These are phyloP conservation scores for Aspergillus pseudotamarii DNA, from an alignment of 2,329 filamentous ascomycete species.

Conservation along the genomic window DNA sequence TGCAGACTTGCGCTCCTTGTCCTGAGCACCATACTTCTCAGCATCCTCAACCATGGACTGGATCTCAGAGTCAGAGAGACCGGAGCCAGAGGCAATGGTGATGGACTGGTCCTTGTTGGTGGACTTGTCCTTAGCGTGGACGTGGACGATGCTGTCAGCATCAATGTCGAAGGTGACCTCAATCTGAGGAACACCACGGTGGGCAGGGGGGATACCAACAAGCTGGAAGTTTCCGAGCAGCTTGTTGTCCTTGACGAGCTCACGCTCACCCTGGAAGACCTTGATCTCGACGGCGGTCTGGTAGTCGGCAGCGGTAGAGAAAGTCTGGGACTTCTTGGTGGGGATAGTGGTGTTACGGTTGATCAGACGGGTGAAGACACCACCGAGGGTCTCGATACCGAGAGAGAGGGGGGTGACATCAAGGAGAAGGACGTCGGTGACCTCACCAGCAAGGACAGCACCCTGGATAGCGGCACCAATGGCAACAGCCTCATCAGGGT, in stretches of 20 bases:
- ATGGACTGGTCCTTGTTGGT: slow-evolving; percentile 99
- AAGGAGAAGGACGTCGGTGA: slow-evolving; percentile 91
- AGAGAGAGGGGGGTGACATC: slow-evolving; percentile 95
- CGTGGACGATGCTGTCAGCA: slow-evolving; percentile 95
- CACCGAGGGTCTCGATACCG: slow-evolving; percentile 96
- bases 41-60: slow-evolving; percentile 97
- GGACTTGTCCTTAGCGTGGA: slow-evolving; percentile 98
- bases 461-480: slow-evolving; percentile 97
- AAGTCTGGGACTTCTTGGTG: slow-evolving; percentile 98
- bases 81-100: slow-evolving; percentile 96
- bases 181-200: slow-evolving; percentile 93
- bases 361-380: slow-evolving; percentile 97
- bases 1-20: slow-evolving; percentile 94
- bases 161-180: slow-evolving; percentile 99
- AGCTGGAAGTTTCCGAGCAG: slow-evolving; percentile 99
- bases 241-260: slow-evolving; percentile 98
- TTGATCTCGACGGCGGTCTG: slow-evolving; percentile 99
- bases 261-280: slow-evolving; percentile 99
- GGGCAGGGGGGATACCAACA: slow-evolving; percentile 91
- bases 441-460: slow-evolving; percentile 93
- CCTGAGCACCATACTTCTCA: slow-evolving; percentile 90
- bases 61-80: slow-evolving; percentile 93
- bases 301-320: slow-evolving; percentile 97
- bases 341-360: slow-evolving; percentile 99
- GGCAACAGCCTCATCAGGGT: slow-evolving; percentile 96